A percentile compares a stretch with the other conserved stretches of the same genome.
These are phyloP conservation scores for Hippophae rhamnoides DNA, from an alignment of 306 rosid species.

Conservation along the genomic window DNA sequence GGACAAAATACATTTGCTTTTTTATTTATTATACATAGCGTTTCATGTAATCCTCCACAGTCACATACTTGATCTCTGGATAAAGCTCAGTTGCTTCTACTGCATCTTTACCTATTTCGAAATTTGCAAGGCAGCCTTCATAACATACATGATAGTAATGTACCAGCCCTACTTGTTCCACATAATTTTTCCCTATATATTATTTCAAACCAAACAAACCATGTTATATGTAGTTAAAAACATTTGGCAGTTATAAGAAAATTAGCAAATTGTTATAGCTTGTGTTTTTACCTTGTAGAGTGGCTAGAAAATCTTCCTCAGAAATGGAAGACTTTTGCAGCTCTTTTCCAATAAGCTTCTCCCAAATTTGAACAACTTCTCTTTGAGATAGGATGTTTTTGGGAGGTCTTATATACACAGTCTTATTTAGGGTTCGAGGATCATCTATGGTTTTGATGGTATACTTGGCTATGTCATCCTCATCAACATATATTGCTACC, in stretches of 20 bases:
- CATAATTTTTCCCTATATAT: constrained; percentile 29
- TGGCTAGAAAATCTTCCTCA: constrained; percentile 42
- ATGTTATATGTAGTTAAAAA: too few species aligned
- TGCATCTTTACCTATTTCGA: constrained; percentile 43
- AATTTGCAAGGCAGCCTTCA: constrained; percentile 53
- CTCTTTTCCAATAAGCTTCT: constrained; percentile 55
- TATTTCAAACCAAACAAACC: too few species aligned
- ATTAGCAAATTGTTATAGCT: too few species aligned
- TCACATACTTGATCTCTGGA: constrained; percentile 38
- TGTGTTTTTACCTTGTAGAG: too few species aligned
- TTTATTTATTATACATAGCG: background rate
- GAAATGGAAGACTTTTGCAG: constrained; percentile 48
- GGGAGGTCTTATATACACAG: constrained; percentile 57
- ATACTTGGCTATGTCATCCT: constrained; percentile 64
- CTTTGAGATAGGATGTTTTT: constrained; percentile 59
- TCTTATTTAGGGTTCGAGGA: constrained; percentile 57
- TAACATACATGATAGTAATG: constrained; percentile 60
- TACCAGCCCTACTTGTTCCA: constrained; percentile 37
- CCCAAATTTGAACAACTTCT: constrained; percentile 70
- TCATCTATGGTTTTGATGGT: constrained; percentile 65
- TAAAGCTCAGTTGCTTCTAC: constrained; percentile 54
- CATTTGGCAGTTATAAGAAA: too few species aligned
- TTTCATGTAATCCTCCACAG: constrained; percentile 28
- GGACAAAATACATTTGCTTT: too few species aligned
- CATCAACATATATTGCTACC: constrained; percentile 57